A percentile compares a stretch with the other conserved stretches of the same genome.
Conservation (phyloP, 2,329 filamentous ascomycete genomes). For the Macrophomina pseudophaseolina region DNA sequence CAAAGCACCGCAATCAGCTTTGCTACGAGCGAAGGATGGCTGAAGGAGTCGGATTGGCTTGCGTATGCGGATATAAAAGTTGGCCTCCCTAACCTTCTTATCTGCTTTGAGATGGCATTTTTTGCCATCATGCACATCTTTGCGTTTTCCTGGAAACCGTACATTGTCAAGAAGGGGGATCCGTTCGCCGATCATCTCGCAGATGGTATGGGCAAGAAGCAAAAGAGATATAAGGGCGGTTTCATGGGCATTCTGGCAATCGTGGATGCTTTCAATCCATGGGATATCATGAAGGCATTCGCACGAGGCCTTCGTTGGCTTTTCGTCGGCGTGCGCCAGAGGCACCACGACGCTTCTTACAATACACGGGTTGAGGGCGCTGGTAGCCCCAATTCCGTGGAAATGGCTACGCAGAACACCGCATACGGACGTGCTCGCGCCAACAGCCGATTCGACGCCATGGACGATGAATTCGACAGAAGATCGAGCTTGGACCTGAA, state of each 20-base stretch:
- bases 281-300: slow-evolving; percentile 82
- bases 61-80: slow-evolving; percentile 78
- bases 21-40: slow-evolving; percentile 63
- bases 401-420: slow-evolving; percentile 21
- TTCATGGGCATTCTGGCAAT: slow-evolving; percentile 69
- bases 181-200: slow-evolving; percentile 35
- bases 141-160: slow-evolving; percentile 79
- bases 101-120: slow-evolving; percentile 84
- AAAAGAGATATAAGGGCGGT: slow-evolving; percentile 47
- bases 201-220: slow-evolving; percentile 27
- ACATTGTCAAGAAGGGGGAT: slow-evolving; percentile 50
- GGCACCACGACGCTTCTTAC: slow-evolving; percentile 53
- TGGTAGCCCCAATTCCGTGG: slow-evolving; percentile 14
- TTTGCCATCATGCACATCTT: slow-evolving; percentile 80
- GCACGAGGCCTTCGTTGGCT: slow-evolving; percentile 81
- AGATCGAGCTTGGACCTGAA: slow-evolving; percentile 17
- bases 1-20: slow-evolving; percentile 67
- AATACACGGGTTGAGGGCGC: slow-evolving; percentile 22
- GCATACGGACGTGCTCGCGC: slow-evolving; percentile 16
- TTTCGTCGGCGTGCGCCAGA: slow-evolving; percentile 71
- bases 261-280: slow-evolving; percentile 75
- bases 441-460: slow-evolving; percentile 5
- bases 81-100: slow-evolving; percentile 76
- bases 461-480: slow-evolving; percentile 25
- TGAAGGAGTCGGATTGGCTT: slow-evolving; percentile 67